These are phyloP conservation scores for Acer negundo DNA, from an alignment of 345 rosid genomes.

Conservation along the genomic window DNA sequence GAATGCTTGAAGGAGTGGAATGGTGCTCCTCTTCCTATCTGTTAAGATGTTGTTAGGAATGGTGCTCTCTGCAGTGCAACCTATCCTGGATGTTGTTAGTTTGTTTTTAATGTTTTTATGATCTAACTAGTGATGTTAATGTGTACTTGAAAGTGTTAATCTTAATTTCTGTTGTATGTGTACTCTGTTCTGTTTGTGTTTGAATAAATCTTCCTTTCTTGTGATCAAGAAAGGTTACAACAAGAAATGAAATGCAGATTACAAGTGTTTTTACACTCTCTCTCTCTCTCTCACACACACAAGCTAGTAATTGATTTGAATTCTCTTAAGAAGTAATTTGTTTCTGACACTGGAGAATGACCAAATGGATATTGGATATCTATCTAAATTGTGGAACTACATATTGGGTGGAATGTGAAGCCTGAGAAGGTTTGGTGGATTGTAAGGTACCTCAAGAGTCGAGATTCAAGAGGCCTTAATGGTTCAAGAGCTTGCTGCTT, in stretches of 20 bases:
- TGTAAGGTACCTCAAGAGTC: slow-evolving; percentile 61
- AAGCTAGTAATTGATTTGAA: too few species aligned
- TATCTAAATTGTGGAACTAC: slow-evolving; percentile 17
- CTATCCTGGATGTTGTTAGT: neutral
- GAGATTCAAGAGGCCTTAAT: slow-evolving; percentile 24
- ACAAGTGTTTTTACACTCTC: neutral
- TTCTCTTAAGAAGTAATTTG: too few species aligned
- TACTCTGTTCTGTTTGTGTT: neutral
- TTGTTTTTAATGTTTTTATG: neutral
- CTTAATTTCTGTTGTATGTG: neutral
- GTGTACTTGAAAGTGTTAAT: neutral
- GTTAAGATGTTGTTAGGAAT: slow-evolving; percentile 18
- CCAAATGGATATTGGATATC: too few species aligned
- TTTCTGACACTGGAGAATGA: too few species aligned
- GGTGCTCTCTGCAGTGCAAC: too few species aligned
- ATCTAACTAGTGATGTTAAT: neutral
- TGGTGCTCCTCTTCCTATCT: slow-evolving; percentile 69
- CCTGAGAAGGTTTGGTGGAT: slow-evolving; percentile 43
- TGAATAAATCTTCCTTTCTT: neutral
- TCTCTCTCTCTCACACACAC: neutral
- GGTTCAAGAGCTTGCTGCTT: slow-evolving; percentile 51
- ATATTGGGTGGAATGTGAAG: slow-evolving; percentile 62
- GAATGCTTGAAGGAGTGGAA: slow-evolving; percentile 78
- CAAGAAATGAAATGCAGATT: slow-evolving; percentile 3
- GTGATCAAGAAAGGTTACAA: neutral